Percentiles rank a stretch among this genome's conserved stretches.
Evolutionary conservation across 1,284 basidiomycete genomes (phyloP).

Genomic region (Apiotrichum mycotoxinovorans): DNA sequence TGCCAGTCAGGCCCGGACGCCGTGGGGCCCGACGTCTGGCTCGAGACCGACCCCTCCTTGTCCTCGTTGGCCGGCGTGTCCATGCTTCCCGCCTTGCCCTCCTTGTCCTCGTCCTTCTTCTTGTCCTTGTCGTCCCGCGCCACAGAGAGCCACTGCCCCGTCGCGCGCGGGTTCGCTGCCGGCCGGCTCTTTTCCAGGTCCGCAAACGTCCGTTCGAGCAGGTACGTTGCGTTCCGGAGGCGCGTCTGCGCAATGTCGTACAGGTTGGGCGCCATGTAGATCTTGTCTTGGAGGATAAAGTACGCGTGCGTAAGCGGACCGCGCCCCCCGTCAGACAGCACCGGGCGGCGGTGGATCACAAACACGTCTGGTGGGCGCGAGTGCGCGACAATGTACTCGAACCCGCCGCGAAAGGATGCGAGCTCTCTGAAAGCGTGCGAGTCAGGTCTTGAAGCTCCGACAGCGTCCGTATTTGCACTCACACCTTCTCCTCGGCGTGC

Average conservation of each 20-base stretch:
- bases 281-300: constrained; percentile 41
- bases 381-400: constrained; percentile 46
- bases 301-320: constrained; percentile 33
- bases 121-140: constrained; percentile 9
- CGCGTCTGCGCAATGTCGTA: constrained; percentile 34
- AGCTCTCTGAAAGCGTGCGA: constrained; percentile 23
- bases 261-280: constrained; percentile 42
- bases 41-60: not conserved
- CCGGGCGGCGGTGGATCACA: constrained; percentile 38
- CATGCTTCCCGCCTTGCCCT: not conserved
- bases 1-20: constrained; percentile 30
- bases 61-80: not conserved
- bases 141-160: constrained; percentile 35
- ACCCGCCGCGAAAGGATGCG: constrained; percentile 33
- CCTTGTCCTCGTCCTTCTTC: not conserved
- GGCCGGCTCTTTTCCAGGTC: constrained; percentile 34
- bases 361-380: constrained; percentile 40
- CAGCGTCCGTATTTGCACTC: no score
- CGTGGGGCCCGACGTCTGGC: not conserved
- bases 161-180: constrained; percentile 39
- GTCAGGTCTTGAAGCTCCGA: no score
- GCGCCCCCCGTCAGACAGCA: constrained; percentile 27
- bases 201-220: constrained; percentile 36
- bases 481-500: constrained; percentile 43
- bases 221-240: constrained; percentile 27